Conservation (phyloP, 2,329 filamentous ascomycete species). For the Trichoderma sp. region DNA sequence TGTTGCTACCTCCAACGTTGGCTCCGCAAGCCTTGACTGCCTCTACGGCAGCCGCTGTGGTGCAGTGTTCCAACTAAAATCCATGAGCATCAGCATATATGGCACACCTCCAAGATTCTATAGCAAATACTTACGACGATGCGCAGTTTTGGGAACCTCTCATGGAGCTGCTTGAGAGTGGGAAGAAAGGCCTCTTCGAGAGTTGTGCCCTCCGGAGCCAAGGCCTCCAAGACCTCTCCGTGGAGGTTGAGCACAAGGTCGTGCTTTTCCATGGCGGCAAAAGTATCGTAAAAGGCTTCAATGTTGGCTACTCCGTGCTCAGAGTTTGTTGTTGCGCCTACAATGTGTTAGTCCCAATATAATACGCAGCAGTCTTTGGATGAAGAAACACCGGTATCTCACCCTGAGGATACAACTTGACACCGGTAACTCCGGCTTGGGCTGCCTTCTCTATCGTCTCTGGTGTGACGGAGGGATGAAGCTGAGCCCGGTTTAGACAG, state of each 20-base stretch:
- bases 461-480: constrained; percentile 65
- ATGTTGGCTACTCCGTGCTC: constrained; percentile 70
- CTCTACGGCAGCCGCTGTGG: constrained; percentile 76
- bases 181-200: constrained; percentile 70
- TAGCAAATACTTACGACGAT: constrained; percentile 48
- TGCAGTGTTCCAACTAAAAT: constrained; percentile 74
- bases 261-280: constrained; percentile 84
- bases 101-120: not conserved
- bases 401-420: constrained; percentile 69
- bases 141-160: constrained; percentile 70
- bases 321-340: constrained; percentile 66
- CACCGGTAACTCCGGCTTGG: constrained; percentile 67
- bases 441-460: constrained; percentile 73
- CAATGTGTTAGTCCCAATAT: constrained; percentile 25
- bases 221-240: constrained; percentile 68
- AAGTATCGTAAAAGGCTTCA: constrained; percentile 73
- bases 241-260: constrained; percentile 84
- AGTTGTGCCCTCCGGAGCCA: constrained; percentile 50
- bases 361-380: not conserved
- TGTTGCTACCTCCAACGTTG: constrained; percentile 61
- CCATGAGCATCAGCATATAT: not conserved
- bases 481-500: constrained; percentile 32
- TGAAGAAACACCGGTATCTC: not conserved
- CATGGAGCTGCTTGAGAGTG: constrained; percentile 71
- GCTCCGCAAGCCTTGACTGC: constrained; percentile 76